Percentiles rank a stretch among this genome's conserved stretches.
Evolutionary conservation across 768 basidiomycete species (phyloP).

Genomic region (Leccinum obscurum): DNA sequence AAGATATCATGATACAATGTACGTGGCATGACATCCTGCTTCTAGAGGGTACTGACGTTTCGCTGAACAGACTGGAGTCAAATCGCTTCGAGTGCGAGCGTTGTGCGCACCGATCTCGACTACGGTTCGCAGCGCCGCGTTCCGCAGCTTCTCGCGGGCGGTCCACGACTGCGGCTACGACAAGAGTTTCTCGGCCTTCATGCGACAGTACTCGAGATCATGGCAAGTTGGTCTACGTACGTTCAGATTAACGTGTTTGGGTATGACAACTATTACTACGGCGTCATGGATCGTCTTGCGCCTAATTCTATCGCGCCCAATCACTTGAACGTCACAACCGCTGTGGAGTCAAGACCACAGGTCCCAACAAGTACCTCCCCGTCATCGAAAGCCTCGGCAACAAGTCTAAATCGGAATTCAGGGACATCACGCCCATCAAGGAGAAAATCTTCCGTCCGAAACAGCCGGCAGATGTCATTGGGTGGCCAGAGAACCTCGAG

Average conservation of each 20-base stretch:
- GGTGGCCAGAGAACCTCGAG: slow-evolving; percentile 74
- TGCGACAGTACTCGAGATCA: slow-evolving; percentile 83
- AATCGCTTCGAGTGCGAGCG: slow-evolving; percentile 40
- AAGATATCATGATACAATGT: slow-evolving; percentile 36
- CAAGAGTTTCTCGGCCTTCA: slow-evolving; percentile 68
- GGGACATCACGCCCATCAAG: slow-evolving; percentile 56
- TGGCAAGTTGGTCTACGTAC: slow-evolving; percentile 87
- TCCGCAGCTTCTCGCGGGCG: slow-evolving; percentile 51
- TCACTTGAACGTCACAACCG: slow-evolving; percentile 89
- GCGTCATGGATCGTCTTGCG: slow-evolving; percentile 85
- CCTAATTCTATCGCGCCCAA: slow-evolving; percentile 85
- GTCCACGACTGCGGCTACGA: slow-evolving; percentile 91
- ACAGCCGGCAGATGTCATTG: slow-evolving; percentile 69
- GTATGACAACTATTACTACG: slow-evolving; percentile 91
- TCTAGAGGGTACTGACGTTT: neutral
- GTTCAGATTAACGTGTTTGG: slow-evolving; percentile 90
- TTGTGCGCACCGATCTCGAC: neutral
- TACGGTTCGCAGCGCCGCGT: neutral
- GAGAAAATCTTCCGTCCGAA: slow-evolving; percentile 76
- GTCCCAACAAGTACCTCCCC: slow-evolving; percentile 79
- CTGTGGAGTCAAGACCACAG: slow-evolving; percentile 79
- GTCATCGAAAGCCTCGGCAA: slow-evolving; percentile 67
- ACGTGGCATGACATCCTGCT: neutral
- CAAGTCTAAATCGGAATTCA: slow-evolving; percentile 71
- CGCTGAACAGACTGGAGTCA: slow-evolving; percentile 72